Evolutionary conservation across 208 protist species (phyloP).

Genomic region (Crithidia brevicula): DNA sequence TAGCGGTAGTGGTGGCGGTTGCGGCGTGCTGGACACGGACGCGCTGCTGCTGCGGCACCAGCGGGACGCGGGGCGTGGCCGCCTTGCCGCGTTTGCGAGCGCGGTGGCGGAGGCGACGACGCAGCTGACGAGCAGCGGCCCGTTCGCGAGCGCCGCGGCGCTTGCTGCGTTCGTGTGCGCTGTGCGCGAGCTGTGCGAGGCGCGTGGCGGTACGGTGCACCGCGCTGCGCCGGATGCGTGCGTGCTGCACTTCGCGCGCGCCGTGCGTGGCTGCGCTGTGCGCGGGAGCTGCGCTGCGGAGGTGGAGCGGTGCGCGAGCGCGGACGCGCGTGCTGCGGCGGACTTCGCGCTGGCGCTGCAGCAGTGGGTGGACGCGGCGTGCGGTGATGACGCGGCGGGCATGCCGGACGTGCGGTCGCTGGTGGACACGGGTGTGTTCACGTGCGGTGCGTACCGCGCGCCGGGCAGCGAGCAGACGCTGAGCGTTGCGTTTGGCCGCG

Average conservation of each 20-base stretch:
- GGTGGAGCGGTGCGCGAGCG: conserved; percentile 8
- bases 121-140: conserved; percentile 19
- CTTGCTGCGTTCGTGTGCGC: conserved; percentile 25
- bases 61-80: neutral
- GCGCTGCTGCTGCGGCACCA: conserved; percentile 6
- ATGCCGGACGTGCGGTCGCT: conserved; percentile 28
- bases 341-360: conserved; percentile 31
- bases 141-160: conserved; percentile 13
- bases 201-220: conserved; percentile 20
- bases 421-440: conserved; percentile 39
- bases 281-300: too few species aligned
- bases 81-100: conserved; percentile 8
- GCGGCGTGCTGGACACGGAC: neutral
- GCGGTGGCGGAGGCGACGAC: conserved; percentile 4
- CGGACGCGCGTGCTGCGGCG: conserved; percentile 19
- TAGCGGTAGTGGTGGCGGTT: neutral
- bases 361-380: conserved; percentile 9
- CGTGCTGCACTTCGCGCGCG: conserved; percentile 31
- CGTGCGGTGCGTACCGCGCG: conserved; percentile 18
- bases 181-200: conserved; percentile 29
- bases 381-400: neutral
- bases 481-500: conserved; percentile 32
- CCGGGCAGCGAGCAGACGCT: conserved; percentile 19
- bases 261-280: too few species aligned
- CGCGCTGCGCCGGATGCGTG: conserved; percentile 26